Conservation (phyloP, 2,329 filamentous ascomycete genomes). For the Trichoderma guizhouense region DNA sequence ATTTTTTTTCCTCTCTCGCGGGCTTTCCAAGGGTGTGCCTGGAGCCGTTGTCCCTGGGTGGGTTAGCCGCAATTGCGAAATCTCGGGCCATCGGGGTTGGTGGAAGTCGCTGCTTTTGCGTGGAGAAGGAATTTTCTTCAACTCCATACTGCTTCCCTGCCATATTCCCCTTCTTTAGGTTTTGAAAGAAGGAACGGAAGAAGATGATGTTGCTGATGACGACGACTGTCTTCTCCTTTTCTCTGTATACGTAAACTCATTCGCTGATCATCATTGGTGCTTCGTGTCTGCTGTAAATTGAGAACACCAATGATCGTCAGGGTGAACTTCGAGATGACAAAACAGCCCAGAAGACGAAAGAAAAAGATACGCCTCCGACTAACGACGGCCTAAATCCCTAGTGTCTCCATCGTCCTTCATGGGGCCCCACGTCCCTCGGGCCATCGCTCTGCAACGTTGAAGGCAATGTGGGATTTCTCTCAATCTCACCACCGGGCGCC, state of each 20-base stretch:
- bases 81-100: conserved; percentile 20
- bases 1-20: neutral
- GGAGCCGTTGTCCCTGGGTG: neutral
- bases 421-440: conserved; percentile 9
- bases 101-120: conserved; percentile 13
- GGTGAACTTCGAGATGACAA: neutral
- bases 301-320: neutral
- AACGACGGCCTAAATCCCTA: neutral
- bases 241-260: neutral
- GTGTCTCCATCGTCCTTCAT: conserved; percentile 6
- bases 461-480: neutral
- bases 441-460: conserved; percentile 10
- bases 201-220: neutral
- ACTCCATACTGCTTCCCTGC: neutral
- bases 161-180: neutral
- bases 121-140: neutral
- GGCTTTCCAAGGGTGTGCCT: neutral
- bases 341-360: neutral
- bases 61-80: conserved; percentile 20
- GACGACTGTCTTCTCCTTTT: neutral
- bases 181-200: neutral
- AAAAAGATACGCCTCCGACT: neutral
- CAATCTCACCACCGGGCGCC: conserved; percentile 1
- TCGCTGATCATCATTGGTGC: neutral
- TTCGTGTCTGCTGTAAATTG: neutral